phyloP scores from a whole-genome alignment of 495 filamentous ascomycete species.

The Lasiosphaeria miniovina region DNA sequence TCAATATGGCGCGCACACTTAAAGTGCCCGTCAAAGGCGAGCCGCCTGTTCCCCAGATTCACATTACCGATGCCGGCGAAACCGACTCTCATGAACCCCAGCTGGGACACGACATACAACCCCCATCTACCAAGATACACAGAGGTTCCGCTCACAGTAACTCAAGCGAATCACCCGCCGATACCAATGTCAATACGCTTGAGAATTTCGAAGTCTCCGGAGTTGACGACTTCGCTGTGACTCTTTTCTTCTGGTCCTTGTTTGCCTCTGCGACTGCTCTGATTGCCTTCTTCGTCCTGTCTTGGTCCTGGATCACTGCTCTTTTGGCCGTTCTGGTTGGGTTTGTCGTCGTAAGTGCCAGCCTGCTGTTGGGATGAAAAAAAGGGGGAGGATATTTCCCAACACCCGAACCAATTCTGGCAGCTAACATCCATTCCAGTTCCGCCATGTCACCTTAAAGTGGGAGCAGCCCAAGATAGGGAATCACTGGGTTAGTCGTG shows the following conservation, averaged over 20 bases:
- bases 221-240: constrained; percentile 13
- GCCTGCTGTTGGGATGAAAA: background rate
- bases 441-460: constrained; percentile 20
- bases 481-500: constrained; percentile 1
- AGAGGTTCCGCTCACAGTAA: background rate
- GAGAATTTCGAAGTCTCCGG: constrained; percentile 9
- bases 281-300: constrained; percentile 15
- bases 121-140: background rate
- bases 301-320: constrained; percentile 20
- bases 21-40: background rate
- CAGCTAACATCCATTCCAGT: constrained; percentile 17
- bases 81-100: background rate
- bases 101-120: background rate
- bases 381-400: background rate
- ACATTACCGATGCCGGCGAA: background rate
- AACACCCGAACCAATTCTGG: background rate
- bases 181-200: constrained; percentile 2
- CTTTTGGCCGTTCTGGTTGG: constrained; percentile 10
- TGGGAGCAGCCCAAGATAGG: background rate
- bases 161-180: background rate
- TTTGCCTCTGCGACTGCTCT: constrained; percentile 3
- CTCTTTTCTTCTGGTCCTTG: constrained; percentile 14
- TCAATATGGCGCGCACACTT: background rate
- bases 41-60: background rate
- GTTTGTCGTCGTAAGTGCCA: constrained; percentile 26